A percentile compares a stretch with the other conserved stretches of the same genome.
phyloP scores from a whole-genome alignment of 306 rosid genomes.

The Sophora flavescens region DNA sequence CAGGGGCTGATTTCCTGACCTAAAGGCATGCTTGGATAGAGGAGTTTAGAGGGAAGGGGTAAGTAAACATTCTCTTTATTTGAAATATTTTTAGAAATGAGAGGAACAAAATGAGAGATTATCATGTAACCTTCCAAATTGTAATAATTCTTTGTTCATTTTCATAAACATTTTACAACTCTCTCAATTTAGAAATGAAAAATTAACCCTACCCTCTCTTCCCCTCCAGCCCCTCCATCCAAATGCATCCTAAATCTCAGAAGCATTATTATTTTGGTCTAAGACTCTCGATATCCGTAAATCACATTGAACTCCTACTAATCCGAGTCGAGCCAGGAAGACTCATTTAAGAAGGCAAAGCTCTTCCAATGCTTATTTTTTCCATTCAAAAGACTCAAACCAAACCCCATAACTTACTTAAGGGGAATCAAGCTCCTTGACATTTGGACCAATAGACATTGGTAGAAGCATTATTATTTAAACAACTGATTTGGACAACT shows the following conservation, averaged over 20 bases:
- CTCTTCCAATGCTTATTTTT: too few relatives aligned
- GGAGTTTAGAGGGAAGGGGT: not conserved
- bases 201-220: not conserved
- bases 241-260: slow-evolving; percentile 23
- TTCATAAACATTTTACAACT: not conserved
- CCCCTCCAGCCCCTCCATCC: not conserved
- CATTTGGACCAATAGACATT: too few relatives aligned
- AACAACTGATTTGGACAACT: not conserved
- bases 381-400: too few relatives aligned
- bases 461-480: too few relatives aligned
- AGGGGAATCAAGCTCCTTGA: too few relatives aligned
- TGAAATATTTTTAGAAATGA: not conserved
- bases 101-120: not conserved
- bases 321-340: too few relatives aligned
- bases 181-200: slow-evolving; percentile 13
- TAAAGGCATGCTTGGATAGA: not conserved
- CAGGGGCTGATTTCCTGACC: slow-evolving; percentile 19
- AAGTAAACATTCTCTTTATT: not conserved
- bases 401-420: too few relatives aligned
- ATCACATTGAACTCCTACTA: too few relatives aligned
- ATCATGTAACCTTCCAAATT: not conserved
- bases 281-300: too few relatives aligned
- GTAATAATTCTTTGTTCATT: slow-evolving; percentile 10
- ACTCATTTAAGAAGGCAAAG: too few relatives aligned
- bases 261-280: not conserved